Conservation (phyloP, 257 asterid genomes). For the Solanum phureja region DNA sequence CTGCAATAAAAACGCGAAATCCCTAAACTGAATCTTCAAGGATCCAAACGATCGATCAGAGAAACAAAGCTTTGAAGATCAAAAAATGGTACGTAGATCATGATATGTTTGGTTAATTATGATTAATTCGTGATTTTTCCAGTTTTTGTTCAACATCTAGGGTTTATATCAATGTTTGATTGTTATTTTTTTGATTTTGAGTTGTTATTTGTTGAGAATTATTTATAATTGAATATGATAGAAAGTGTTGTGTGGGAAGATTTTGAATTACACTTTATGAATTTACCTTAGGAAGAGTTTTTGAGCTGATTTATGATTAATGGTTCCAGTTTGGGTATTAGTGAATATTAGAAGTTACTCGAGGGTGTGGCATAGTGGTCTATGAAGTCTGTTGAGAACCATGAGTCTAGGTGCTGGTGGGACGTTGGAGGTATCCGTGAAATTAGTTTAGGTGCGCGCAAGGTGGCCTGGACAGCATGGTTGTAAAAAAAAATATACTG, state of each 20-base stretch:
- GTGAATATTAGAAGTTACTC: not conserved
- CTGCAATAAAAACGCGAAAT: not conserved
- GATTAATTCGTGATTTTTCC: not conserved
- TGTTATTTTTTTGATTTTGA: not conserved
- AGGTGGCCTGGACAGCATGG: no score
- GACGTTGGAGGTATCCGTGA: no score
- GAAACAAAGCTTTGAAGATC: not conserved
- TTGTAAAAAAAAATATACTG: no score
- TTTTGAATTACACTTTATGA: not conserved
- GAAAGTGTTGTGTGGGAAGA: not conserved
- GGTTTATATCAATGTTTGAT: not conserved
- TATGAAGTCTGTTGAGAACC: not conserved
- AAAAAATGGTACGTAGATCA: not conserved
- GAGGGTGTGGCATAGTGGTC: not conserved
- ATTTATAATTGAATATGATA: not conserved
- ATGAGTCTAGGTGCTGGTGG: not conserved
- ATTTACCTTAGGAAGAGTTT: not conserved
- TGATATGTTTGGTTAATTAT: not conserved
- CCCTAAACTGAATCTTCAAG: not conserved
- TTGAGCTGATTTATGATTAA: not conserved
- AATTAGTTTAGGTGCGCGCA: no score
- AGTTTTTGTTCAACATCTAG: not conserved
- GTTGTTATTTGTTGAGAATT: not conserved
- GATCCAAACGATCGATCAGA: not conserved
- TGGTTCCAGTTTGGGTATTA: not conserved